Base-by-base conservation (phyloP, 345 rosid genomes). In the Citrus sp. region DNA sequence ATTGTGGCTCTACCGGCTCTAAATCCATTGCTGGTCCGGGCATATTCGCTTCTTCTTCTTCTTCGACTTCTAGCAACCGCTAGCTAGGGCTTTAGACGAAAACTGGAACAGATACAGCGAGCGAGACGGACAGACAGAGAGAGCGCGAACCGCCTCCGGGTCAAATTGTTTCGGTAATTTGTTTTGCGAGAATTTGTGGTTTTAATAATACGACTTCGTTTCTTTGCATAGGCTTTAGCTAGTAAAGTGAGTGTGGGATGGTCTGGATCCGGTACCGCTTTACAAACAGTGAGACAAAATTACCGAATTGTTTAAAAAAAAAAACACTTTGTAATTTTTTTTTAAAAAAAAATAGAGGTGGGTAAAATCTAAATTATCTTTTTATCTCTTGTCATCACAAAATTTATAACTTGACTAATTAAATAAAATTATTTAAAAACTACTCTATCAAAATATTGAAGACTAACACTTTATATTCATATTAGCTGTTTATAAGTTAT, bases 1-100 rank as follows among this genome's bases (percentile, higher is more conserved):
- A 96, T 79, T 90, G 97, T 21, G 95, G 94, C 80, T 96, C 98
- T 37, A 94, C 92, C 24, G 95, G 89, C 83, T 94, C 99, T 87
- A 92, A 82, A 86, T 92, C 99, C 80, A 85, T 51, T 54, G 84
- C 71, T 37, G 90, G 85, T 27, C 77, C 89, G 28, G 86, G 85
- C 90, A 90, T 62, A 49, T 60, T 24, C 76, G 37, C 54, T 25
- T 16, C 76, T 73, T 24, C 76, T 37, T 40, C 76, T 37, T 73
- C 46, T 56, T 32, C n/a, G 7, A 40, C 51, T 28, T 67, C 16
- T 22, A 21, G 27, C 32, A 49, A 16, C 21, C 21, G 56, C 28
- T 0, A n/a, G 37, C 22, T 37, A 77, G 74, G 58, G 79, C 51
- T 77, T 77, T 35, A 24, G 58, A 22, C 24, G 18, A 49, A 49